Evolutionary conservation across 805 yeast species (phyloP).

Genomic region (Hanseniaspora occidentalis): DNA sequence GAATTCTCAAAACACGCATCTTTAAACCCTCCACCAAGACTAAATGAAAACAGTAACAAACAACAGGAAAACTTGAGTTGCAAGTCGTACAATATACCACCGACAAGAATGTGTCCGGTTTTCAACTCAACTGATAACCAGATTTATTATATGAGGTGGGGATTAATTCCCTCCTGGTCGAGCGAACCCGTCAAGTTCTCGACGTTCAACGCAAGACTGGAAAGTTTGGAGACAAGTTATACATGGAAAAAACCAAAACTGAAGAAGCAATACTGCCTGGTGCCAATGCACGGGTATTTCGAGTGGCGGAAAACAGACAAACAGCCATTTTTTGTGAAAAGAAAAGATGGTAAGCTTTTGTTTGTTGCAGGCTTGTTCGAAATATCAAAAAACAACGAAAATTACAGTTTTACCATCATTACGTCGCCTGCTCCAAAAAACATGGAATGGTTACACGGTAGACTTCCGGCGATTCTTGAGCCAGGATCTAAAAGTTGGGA

Average conservation of each 20-base stretch:
- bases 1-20: slow-evolving; percentile 3
- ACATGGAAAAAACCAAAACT: slow-evolving; percentile 44
- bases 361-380: slow-evolving; percentile 53
- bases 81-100: slow-evolving; percentile 48
- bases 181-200: slow-evolving; percentile 28
- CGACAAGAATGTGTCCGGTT: slow-evolving; percentile 40
- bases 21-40: slow-evolving; percentile 8
- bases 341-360: slow-evolving; percentile 39
- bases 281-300: slow-evolving; percentile 74
- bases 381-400: slow-evolving; percentile 9
- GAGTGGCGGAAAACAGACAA: slow-evolving; percentile 56
- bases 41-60: slow-evolving; percentile 7
- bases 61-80: slow-evolving; percentile 16
- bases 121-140: slow-evolving; percentile 13
- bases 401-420: slow-evolving; percentile 50
- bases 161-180: slow-evolving; percentile 62
- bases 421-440: slow-evolving; percentile 60
- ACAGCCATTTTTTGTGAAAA: slow-evolving; percentile 52
- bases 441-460: slow-evolving; percentile 54
- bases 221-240: slow-evolving; percentile 35
- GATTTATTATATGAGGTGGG: slow-evolving; percentile 61
- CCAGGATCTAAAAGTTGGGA: slow-evolving; percentile 49
- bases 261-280: slow-evolving; percentile 47
- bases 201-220: slow-evolving; percentile 67
- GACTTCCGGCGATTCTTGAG: slow-evolving; percentile 65